phyloP scores from a whole-genome alignment of 108 stramenopile genomes.

The Nannochloropsis gaditana region DNA sequence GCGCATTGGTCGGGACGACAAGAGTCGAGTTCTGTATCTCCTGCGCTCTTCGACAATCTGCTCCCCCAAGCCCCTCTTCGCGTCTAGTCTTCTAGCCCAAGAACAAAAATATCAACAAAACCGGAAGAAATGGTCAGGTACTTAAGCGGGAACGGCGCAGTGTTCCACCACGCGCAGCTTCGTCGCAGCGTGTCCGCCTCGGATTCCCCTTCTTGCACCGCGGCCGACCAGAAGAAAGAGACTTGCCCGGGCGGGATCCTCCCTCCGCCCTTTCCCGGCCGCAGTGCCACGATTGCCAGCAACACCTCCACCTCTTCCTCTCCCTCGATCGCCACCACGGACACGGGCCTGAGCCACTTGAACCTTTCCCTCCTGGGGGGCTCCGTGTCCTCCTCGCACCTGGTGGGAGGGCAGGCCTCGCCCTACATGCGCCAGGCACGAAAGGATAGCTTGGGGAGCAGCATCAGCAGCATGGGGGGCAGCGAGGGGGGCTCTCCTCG shows the following conservation, averaged over 20 bases:
- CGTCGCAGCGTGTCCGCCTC: neutral
- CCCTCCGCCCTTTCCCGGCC: neutral
- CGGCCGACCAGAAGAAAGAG: neutral
- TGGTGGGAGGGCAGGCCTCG: neutral
- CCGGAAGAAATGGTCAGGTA: neutral
- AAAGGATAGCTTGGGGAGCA: neutral
- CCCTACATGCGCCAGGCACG: neutral
- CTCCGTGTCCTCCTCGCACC: neutral
- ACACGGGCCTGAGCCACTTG: neutral
- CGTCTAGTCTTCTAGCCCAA: too few relatives aligned
- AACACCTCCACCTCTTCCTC: neutral
- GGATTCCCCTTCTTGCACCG: neutral
- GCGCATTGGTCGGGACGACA: too few relatives aligned
- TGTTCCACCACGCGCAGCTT: neutral
- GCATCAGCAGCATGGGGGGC: conserved; percentile 5
- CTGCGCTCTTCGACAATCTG: too few relatives aligned
- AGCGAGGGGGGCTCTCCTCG: neutral
- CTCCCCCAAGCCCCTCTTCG: too few relatives aligned
- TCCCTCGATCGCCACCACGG: neutral
- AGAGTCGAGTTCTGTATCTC: too few relatives aligned
- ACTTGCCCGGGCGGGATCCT: neutral
- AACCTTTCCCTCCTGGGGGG: neutral
- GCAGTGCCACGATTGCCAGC: neutral
- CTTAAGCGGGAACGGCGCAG: neutral
- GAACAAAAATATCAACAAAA: neutral